phyloP scores from a whole-genome alignment of 2,329 filamentous ascomycete species.

The Cordyceps cateniannulata region DNA sequence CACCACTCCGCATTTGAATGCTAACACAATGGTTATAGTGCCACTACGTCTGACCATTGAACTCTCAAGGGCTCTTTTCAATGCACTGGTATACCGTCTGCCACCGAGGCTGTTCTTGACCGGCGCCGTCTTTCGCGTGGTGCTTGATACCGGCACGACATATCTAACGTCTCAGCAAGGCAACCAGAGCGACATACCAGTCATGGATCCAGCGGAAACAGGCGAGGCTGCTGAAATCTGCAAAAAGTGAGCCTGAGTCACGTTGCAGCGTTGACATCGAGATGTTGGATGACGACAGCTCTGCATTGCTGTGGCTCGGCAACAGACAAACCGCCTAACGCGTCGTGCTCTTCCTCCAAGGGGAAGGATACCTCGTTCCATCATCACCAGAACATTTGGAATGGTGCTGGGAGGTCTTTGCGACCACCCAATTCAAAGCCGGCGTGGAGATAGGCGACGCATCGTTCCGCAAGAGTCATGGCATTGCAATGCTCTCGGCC shows the following conservation, averaged over 20 bases:
- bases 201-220: background rate
- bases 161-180: background rate
- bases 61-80: background rate
- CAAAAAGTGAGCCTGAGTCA: background rate
- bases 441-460: background rate
- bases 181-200: background rate
- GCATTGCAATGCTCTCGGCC: background rate
- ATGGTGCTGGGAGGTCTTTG: background rate
- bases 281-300: background rate
- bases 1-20: background rate
- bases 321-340: background rate
- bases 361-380: background rate
- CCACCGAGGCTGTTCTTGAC: background rate
- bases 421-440: background rate
- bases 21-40: background rate
- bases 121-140: background rate
- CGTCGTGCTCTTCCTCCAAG: background rate
- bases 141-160: background rate
- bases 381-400: background rate
- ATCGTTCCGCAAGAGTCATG: background rate
- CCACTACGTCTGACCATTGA: background rate
- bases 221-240: background rate
- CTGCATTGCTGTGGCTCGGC: background rate
- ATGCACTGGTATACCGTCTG: background rate
- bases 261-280: background rate